phyloP scores from a whole-genome alignment of 2,329 filamentous ascomycete species.

The Amesomyces nigricolor region DNA sequence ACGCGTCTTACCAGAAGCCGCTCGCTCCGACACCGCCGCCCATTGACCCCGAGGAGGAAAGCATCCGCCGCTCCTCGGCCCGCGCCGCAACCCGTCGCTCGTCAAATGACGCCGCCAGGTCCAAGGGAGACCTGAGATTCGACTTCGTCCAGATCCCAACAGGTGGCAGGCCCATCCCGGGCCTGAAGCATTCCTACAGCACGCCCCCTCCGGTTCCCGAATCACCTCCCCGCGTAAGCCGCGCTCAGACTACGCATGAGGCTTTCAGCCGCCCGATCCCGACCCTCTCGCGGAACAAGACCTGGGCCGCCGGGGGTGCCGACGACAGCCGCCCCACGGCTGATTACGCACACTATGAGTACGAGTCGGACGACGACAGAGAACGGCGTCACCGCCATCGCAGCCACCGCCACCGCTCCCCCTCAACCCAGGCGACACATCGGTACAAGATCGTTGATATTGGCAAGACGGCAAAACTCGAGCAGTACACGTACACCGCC shows the following conservation, averaged over 20 bases:
- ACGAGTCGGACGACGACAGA: constrained; percentile 24
- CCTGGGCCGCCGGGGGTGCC: constrained; percentile 17
- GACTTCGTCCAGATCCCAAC: constrained; percentile 18
- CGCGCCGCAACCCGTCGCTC: constrained; percentile 22
- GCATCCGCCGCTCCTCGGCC: constrained; percentile 15
- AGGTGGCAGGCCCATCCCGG: constrained; percentile 22
- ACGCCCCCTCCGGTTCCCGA: constrained; percentile 20
- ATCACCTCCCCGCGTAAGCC: constrained; percentile 23
- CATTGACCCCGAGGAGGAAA: constrained; percentile 24
- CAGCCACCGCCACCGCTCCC: constrained; percentile 21
- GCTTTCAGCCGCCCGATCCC: constrained; percentile 14
- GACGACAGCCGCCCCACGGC: constrained; percentile 1
- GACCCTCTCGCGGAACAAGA: constrained; percentile 17
- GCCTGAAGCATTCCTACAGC: constrained; percentile 27
- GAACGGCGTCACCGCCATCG: constrained; percentile 17
- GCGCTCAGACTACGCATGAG: constrained; percentile 23
- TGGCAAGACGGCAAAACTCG: constrained; percentile 22
- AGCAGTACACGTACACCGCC: constrained; percentile 16
- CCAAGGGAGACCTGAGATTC: constrained; percentile 21
- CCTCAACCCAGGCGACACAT: constrained; percentile 11
- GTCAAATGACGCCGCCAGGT: constrained; percentile 24
- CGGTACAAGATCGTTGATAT: constrained; percentile 23
- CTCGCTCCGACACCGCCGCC: constrained; percentile 23
- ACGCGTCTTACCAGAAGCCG: constrained; percentile 1
- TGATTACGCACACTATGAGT: constrained; percentile 13